Percentiles rank a stretch among this genome's conserved stretches.
Evolutionary conservation across 768 basidiomycete genomes (phyloP).

Genomic region (Amanita rubescens): DNA sequence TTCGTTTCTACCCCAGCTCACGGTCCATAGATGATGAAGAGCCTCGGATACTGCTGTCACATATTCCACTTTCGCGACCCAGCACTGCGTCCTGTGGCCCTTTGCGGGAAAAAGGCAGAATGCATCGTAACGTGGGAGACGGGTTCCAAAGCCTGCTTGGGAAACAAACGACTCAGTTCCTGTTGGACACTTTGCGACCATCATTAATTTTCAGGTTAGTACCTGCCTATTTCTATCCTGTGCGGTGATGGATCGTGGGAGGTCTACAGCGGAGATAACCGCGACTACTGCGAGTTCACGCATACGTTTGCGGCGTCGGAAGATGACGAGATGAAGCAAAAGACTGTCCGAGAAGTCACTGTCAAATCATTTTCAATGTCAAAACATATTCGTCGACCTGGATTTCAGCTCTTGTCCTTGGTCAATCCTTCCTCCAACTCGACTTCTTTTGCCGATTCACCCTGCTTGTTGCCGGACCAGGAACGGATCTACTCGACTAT

Average conservation of each 20-base stretch:
- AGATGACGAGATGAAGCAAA: constrained; percentile 14
- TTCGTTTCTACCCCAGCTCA: neutral
- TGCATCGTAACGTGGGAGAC: constrained; percentile 68
- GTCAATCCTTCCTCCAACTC: constrained; percentile 28
- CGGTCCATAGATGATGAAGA: constrained; percentile 23
- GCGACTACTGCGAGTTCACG: constrained; percentile 79
- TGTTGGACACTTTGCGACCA: constrained; percentile 64
- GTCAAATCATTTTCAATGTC: constrained; percentile 83
- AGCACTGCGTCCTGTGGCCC: constrained; percentile 75
- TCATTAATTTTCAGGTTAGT: constrained; percentile 60
- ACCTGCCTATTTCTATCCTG: constrained; percentile 8
- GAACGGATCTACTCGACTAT: constrained; percentile 47
- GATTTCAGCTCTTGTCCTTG: constrained; percentile 78
- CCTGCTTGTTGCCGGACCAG: constrained; percentile 77
- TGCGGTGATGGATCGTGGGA: constrained; percentile 2
- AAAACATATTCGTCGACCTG: constrained; percentile 64
- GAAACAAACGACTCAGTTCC: constrained; percentile 67
- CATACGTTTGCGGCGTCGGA: constrained; percentile 33
- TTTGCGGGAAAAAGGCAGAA: constrained; percentile 61
- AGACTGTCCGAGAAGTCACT: constrained; percentile 64
- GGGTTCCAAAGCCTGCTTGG: constrained; percentile 83
- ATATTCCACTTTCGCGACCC: constrained; percentile 78
- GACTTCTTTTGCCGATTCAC: constrained; percentile 49
- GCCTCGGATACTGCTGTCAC: constrained; percentile 67
- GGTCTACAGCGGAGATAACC: constrained; percentile 71